Conservation (phyloP, 2,329 filamentous ascomycete genomes). For the Huntiella omanensis region DNA sequence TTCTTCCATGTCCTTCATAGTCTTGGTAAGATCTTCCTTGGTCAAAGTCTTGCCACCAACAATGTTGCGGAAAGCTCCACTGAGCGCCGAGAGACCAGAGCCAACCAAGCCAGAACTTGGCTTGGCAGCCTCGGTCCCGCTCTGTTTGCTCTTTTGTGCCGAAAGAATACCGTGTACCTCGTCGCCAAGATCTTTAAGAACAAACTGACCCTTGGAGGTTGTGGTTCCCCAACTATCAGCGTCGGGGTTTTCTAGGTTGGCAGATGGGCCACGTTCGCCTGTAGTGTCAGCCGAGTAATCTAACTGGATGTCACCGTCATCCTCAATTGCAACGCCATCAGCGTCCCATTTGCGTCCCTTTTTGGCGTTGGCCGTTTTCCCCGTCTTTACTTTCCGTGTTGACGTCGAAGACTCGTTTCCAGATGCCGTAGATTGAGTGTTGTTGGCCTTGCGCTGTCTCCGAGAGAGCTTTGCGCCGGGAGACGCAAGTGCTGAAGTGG, state of each 20-base stretch:
- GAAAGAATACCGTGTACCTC: conserved; percentile 81
- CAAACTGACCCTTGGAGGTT: conserved; percentile 77
- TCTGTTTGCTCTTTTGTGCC: conserved; percentile 30
- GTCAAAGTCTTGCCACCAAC: conserved; percentile 87
- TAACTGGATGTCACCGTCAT: conserved; percentile 50
- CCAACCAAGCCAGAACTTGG: conserved; percentile 49
- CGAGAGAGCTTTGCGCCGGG: conserved; percentile 63
- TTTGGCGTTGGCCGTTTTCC: conserved; percentile 51
- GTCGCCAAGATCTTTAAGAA: conserved; percentile 80
- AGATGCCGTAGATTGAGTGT: conserved; percentile 49
- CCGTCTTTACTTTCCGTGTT: conserved; percentile 34
- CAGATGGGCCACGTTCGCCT: conserved; percentile 35
- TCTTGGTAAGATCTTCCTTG: conserved; percentile 73
- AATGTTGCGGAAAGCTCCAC: conserved; percentile 81
- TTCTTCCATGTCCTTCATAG: conserved; percentile 90
- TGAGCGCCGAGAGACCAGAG: conserved; percentile 63
- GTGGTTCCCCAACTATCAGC: conserved; percentile 68
- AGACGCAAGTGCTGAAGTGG: conserved; percentile 39
- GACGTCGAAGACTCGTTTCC: conserved; percentile 53
- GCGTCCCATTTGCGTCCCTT: conserved; percentile 85
- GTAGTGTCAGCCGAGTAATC: conserved; percentile 62
- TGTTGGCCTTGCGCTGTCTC: conserved; percentile 51
- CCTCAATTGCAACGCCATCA: conserved; percentile 71
- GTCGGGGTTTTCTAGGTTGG: conserved; percentile 54
- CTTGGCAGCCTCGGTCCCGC: conserved; percentile 29